phyloP scores from a whole-genome alignment of 2,329 filamentous ascomycete genomes.

The Aspergillus aculeatinus region DNA sequence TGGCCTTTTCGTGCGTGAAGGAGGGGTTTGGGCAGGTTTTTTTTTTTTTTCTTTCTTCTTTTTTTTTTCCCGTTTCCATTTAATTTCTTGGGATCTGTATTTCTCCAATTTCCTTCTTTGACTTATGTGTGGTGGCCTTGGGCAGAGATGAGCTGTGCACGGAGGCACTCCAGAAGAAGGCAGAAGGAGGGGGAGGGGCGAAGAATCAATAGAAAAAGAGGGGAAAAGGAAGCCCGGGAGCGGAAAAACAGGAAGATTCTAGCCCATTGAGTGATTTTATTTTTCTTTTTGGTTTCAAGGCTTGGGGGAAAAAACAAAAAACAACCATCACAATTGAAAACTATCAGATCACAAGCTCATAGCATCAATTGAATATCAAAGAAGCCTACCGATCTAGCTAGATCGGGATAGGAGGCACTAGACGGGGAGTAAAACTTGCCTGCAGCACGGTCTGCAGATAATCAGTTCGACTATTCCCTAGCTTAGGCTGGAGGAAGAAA shows the following conservation, averaged over 20 bases:
- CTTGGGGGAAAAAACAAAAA: not conserved
- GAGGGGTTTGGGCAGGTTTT: slow-evolving; percentile 6
- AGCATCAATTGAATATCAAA: not conserved
- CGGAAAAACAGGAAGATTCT: not conserved
- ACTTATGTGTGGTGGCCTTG: not conserved
- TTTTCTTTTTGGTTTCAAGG: not conserved
- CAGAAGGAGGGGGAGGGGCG: not conserved
- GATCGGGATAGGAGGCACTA: not conserved
- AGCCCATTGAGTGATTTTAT: not conserved
- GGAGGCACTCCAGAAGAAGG: not conserved
- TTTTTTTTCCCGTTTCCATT: not conserved
- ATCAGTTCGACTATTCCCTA: not conserved
- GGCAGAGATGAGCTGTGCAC: not conserved
- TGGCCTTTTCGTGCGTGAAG: slow-evolving; percentile 14
- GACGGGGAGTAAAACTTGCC: slow-evolving; percentile 3
- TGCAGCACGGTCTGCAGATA: not conserved
- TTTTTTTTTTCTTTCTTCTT: not conserved
- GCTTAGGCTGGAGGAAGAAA: too few relatives aligned
- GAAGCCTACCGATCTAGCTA: not conserved
- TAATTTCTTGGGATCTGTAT: not conserved
- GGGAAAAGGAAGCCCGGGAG: not conserved
- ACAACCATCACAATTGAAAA: too few relatives aligned
- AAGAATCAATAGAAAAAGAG: not conserved
- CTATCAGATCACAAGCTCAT: slow-evolving; percentile 5
- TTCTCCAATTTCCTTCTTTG: not conserved